These are phyloP conservation scores for Giardia duodenalis DNA, from an alignment of 208 protist genomes.

Conservation along the genomic window DNA sequence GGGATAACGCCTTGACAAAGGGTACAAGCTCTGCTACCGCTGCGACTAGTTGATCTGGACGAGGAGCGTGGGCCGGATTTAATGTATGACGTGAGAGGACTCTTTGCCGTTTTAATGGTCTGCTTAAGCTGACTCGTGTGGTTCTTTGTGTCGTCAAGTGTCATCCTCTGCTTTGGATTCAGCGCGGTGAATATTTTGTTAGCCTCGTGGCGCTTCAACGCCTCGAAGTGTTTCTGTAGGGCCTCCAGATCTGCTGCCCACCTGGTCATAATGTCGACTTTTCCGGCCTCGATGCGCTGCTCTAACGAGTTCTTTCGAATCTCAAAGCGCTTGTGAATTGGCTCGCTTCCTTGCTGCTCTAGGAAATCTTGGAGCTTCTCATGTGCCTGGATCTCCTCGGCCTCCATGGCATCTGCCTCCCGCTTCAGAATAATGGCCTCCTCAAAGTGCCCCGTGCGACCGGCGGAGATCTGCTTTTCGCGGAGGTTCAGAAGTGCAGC, in stretches of 20 bases:
- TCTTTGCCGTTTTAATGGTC: conserved; percentile 1
- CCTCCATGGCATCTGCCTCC: not conserved
- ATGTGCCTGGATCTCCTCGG: not conserved
- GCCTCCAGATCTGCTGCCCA: not conserved
- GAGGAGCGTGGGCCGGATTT: not conserved
- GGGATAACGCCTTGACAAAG: not conserved
- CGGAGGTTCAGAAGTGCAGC: not conserved
- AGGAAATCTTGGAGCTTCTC: not conserved
- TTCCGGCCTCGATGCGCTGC: not conserved
- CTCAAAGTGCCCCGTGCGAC: not conserved
- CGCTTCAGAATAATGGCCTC: not conserved
- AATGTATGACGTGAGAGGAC: not conserved
- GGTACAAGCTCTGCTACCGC: not conserved
- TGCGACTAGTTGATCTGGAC: not conserved
- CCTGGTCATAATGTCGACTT: not conserved
- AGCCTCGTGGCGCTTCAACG: not conserved
- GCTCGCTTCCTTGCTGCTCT: not conserved
- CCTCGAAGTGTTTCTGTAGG: not conserved
- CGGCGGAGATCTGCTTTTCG: not conserved
- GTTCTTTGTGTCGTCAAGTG: not conserved
- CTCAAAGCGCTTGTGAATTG: not conserved
- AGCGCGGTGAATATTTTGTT: not conserved
- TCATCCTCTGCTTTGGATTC: not conserved
- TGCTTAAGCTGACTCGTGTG: not conserved
- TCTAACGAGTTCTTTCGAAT: not conserved